Evolutionary conservation across 2,329 filamentous ascomycete genomes (phyloP), one percentile per base, ranked within the genome.

Genomic region (Stachybotrys elegans): DNA sequence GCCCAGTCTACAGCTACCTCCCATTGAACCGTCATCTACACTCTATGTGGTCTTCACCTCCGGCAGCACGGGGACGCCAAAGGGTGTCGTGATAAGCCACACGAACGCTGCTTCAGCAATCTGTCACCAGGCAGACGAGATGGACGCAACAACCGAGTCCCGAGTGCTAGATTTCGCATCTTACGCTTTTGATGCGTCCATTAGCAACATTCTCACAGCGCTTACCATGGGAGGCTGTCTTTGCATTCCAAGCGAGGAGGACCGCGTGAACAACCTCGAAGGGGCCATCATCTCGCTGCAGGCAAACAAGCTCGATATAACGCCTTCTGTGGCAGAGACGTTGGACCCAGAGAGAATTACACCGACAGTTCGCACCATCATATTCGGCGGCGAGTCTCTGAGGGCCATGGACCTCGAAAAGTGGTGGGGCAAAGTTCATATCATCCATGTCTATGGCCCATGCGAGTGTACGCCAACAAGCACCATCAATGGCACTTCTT

Each of bases 391-490:
- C 22, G 54, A 57, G 38, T 34, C 48, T 12, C 5, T 54, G 5
- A 20, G 19, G 6, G 11, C 27, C 7, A 32, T 43, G 12, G 42
- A 48, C 7, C 31, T 48, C 11, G 5, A 27, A 8, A 22, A 21
- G 12, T 53, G 48, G 49, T 43, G 40, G 23, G 29, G 31, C 1
- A 42, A 41, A 16, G 42, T 44, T 12, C 36, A 21, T 4, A 22
- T 55, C 11, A 27, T 50, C 36, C 51, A 51, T 21, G 17, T 12
- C 1, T 57, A 55, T 39, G 55, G 53, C 2, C 52, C 52, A 9
- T 35, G 32, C 12, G 55, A 57, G 14, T 51, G 50, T 22, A 48
- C 51, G 4, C 29, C 40, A 2, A n/a, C 42, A 5, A 43, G 43
- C 21, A 42, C 40, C 12, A 32, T 49, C 12, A 44, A 44, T 42